These are phyloP conservation scores for Colletotrichum lini DNA, from an alignment of 2,329 filamentous ascomycete species.

Conservation along the genomic window DNA sequence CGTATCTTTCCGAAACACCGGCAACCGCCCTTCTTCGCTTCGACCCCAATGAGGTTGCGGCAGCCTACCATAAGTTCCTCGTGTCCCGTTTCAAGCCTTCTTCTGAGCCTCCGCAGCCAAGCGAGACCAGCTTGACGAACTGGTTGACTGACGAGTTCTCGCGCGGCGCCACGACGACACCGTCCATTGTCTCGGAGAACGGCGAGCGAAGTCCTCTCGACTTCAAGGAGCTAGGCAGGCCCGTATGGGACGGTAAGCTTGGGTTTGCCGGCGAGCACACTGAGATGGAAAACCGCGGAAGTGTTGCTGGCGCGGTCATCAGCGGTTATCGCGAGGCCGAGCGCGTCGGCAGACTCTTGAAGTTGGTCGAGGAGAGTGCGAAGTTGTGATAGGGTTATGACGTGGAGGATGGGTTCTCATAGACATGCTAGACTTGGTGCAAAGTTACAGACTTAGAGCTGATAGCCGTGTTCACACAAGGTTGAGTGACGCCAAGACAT, in stretches of 20 bases:
- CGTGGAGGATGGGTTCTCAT: constrained; percentile 21
- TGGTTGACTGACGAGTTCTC: constrained; percentile 40
- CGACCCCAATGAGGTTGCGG: constrained; percentile 33
- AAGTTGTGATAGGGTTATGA: constrained; percentile 19
- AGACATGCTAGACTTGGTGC: constrained; percentile 29
- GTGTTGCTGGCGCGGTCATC: constrained; percentile 37
- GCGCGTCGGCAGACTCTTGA: constrained; percentile 37
- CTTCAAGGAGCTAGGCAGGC: constrained; percentile 38
- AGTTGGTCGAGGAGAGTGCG: constrained; percentile 28
- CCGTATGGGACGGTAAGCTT: constrained; percentile 34
- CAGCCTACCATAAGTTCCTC: constrained; percentile 38
- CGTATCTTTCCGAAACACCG: constrained; percentile 37
- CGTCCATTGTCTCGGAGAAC: constrained; percentile 35
- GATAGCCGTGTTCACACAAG: not conserved
- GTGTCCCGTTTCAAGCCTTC: constrained; percentile 33
- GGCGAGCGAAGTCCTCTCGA: constrained; percentile 40
- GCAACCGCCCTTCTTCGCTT: constrained; percentile 32
- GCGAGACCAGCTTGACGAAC: constrained; percentile 34
- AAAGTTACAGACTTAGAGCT: constrained; percentile 16
- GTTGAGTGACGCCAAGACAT: not conserved
- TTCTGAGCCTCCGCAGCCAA: constrained; percentile 30
- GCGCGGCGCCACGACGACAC: constrained; percentile 36
- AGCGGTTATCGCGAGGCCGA: constrained; percentile 39
- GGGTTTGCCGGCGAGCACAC: constrained; percentile 41
- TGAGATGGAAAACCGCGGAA: constrained; percentile 40